Evolutionary conservation across 2,329 filamentous ascomycete species (phyloP), one percentile per base, ranked within the genome.

Genomic region (Hypocrella siamensis): DNA sequence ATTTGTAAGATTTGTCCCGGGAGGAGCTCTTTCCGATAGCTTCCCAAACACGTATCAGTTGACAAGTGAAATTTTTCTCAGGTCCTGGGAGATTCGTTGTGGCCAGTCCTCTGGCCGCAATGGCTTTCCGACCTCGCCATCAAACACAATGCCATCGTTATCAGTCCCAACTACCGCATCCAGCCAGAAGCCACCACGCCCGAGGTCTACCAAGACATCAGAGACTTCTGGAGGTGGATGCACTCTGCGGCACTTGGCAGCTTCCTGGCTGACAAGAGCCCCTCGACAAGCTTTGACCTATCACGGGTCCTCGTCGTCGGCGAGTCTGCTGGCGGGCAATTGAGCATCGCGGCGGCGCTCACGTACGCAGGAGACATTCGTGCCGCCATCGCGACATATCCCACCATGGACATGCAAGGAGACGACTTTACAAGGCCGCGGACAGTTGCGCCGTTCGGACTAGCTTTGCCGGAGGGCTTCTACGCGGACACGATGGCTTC

Each of bases 81-180:
- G 27, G 17, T 29, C 15, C 16, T 18, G 15, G 27, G 27, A 9
- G 17, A 29, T 16, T 29, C 27, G 6, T 19, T 29, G 15, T 31
- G 17, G 14, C 0, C 18, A 12, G 11, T 17, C 9, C 21, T 30
- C 18, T 30, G 12, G 16, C 28, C 28, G 10, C 10, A 22, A 7
- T 30, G 28, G 28, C 28, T 30, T 12, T 21, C 28, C 6, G 28
- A 30, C 19, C 28, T 30, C 19, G 28, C 28, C 19, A 17, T 30
- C 17, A 8, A 12, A n/a, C 8, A 19, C 17, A 9, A 14, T 17
- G 17, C 28, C 19, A 30, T 30, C 17, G 18, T 27, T 24, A 21
- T 32, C 31, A 26, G 19, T n/a, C 31, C 31, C 15, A 32, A 32
- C 18, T 32, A 22, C 17, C 31, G 31, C 17, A 22, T 27, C 15